Base-by-base conservation (phyloP, 768 basidiomycete genomes). In the Hygrocybe coccinea region DNA sequence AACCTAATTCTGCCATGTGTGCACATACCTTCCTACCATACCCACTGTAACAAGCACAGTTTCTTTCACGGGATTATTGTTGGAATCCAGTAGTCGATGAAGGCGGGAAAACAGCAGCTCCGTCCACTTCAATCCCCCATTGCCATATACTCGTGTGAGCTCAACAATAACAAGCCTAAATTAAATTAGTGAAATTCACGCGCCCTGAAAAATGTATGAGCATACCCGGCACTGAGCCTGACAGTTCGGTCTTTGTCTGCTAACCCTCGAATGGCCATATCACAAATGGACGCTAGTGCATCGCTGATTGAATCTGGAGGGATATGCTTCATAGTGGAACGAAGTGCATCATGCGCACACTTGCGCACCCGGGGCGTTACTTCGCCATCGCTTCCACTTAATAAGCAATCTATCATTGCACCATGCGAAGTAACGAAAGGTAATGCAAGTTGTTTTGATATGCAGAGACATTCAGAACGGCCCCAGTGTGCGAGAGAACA, bases 201-300 rank as follows among this genome's bases (percentile, higher is more conserved):
- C 7, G 25, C 24, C 9, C 34, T n/a, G 2, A 39, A 22, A 38
- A 15, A 21, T 34, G 46, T 33, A 29, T 29, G 9, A n/a, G 60
- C 81, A 60, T 67, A 90, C 89, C 89, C 89, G 50, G 89, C 85
- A 58, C 76, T 72, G 14, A 91, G 64, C 36, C 89, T 79, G 19
- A 84, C 80, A 39, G 74, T 76, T 54, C 89, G 76, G 58, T 86
- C 79, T 37, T 64, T 67, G 59, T 86, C 79, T 9, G 64, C 71
- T 57, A 87, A 65, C 2, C 83, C 85, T 19, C 68, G 69, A 50
- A 76, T 72, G 7, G 83, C 64, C 5, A 81, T 59, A 22, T 78
- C 67, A 6, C 67, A 56, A 2, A 72, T 59, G 33, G 69, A 58
- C 3, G 71, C 68, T n/a, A 73, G 56, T 19, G 66, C 58, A 1